Base-by-base conservation (phyloP, 306 rosid genomes). In the Myrica gale region DNA sequence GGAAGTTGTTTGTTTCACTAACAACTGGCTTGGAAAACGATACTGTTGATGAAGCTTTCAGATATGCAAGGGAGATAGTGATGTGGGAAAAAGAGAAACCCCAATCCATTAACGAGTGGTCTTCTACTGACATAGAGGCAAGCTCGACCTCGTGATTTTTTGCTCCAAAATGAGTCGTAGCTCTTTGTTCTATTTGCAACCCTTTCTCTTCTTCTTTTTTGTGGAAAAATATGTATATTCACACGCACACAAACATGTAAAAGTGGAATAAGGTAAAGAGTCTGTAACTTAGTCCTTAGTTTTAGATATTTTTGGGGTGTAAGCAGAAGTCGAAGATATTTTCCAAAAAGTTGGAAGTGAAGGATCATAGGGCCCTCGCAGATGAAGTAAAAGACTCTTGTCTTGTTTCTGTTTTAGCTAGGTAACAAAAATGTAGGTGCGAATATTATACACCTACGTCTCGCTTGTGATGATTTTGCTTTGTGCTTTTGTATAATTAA, bases 1-100 rank as follows among this genome's bases (percentile, higher is more conserved):
- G 81, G 61, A 92, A 90, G 86, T 81, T 92, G 46, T 92, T 84
- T 84, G 92, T 92, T 76, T 89, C 92, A 20, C 26, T 3, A 60
- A 83, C 84, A 42, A 81, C 89, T 13, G 96, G 89, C 5, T 82
- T 90, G 85, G 87, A 92, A 71, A 68, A 84, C 46, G 87, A 85
- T 20, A 80, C 86, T n/a, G 90, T 90, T 7, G 85, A 85, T 57
- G 92, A 84, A 72, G 88, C 94, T 68, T 85, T 92, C n/a, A 83
- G 85, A 84, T 90, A 89, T 66, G 94, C 91, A 10, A 85, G 92
- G 77, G 96, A 86, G 85, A 85, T 92, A 74, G 71, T 79, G 32
- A 72, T 65, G 54, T 87, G 90, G 83, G 65, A 74, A 41, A 80
- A 86, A 73, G 86, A 84, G 84, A 82, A 85, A 3, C 82, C 87